Base-by-base conservation (phyloP, 352 stramenopile genomes). In the Phytopythium helicoides region DNA sequence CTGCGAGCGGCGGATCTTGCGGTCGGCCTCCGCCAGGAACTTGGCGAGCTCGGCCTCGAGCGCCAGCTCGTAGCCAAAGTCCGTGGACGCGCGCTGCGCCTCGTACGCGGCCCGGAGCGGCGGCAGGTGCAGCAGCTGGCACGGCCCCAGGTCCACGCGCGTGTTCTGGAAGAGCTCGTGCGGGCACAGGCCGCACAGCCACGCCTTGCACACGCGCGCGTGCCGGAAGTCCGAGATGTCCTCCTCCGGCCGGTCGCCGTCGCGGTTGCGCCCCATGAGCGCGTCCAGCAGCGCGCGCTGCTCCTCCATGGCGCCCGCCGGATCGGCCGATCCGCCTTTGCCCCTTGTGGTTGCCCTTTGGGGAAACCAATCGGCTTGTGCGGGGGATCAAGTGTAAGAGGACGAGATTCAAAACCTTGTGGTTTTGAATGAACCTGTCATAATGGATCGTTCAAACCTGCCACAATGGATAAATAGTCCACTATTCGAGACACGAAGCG, bases 201-300 rank as follows among this genome's bases (percentile, higher is more conserved):
- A 96, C 22, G 67, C 56, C 57, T 94, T 94, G 60, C 86, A 96
- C 9, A 95, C 84, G 39, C 75, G 71, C 38, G 65, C 31, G 58
- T 93, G 76, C 12, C 68, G 64, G 46, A 85, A 96, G 69, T 94
- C 78, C 26, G 54, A 58, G 22, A 89, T 68, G 33, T 92, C 83
- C 44, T 94, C 83, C n/a, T 90, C 64, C 5, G 85, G 81, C 35
- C 74, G 71, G 56, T 96, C 87, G 12, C 86, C 85, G 62, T 97
- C 91, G 54, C 89, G 84, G 68, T 97, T 97, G 8, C 89, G 76
- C 31, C 89, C 89, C 89, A 97, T 97, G 39, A 97, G 81, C 47
- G 81, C 74, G 65, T 97, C 89, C 47, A 96, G 71, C 47, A 96
- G 64, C 52, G 81, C 87, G 42, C 87, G 82, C 64, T 96, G 87